phyloP scores from a whole-genome alignment of 345 rosid species.

The Pseudoturritis turrita region DNA sequence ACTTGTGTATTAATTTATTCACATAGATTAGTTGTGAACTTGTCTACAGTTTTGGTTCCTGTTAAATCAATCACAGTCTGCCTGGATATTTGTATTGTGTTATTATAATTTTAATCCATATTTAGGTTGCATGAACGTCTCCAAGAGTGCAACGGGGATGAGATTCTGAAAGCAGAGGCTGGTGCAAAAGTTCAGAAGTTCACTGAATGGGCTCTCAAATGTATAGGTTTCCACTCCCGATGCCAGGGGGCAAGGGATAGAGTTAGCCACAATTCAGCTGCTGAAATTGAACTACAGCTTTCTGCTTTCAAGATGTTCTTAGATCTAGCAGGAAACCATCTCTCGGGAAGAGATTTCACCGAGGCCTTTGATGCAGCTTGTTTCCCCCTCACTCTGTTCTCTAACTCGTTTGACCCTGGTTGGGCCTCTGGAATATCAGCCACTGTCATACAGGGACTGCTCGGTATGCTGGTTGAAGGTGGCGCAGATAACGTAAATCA shows the following conservation, averaged over 20 bases:
- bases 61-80: neutral
- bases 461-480: constrained; percentile 89
- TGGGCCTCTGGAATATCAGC: constrained; percentile 96
- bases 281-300: constrained; percentile 82
- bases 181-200: constrained; percentile 93
- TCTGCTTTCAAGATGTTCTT: constrained; percentile 89
- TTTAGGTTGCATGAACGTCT: constrained; percentile 92
- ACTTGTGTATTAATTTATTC: neutral
- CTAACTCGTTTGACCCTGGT: constrained; percentile 88
- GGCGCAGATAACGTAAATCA: constrained; percentile 96
- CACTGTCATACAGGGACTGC: constrained; percentile 75
- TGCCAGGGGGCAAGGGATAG: constrained; percentile 64
- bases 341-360: constrained; percentile 91
- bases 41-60: neutral
- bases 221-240: constrained; percentile 90
- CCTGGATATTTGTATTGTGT: neutral
- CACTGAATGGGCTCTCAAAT: constrained; percentile 95
- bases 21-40: neutral
- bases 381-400: constrained; percentile 89
- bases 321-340: constrained; percentile 82
- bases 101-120: constrained; percentile 4
- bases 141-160: constrained; percentile 88
- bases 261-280: constrained; percentile 63
- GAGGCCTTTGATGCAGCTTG: constrained; percentile 99
- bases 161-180: constrained; percentile 88